Evolutionary conservation across 2,329 filamentous ascomycete genomes (phyloP).

Genomic region (Cercospora canescens): DNA sequence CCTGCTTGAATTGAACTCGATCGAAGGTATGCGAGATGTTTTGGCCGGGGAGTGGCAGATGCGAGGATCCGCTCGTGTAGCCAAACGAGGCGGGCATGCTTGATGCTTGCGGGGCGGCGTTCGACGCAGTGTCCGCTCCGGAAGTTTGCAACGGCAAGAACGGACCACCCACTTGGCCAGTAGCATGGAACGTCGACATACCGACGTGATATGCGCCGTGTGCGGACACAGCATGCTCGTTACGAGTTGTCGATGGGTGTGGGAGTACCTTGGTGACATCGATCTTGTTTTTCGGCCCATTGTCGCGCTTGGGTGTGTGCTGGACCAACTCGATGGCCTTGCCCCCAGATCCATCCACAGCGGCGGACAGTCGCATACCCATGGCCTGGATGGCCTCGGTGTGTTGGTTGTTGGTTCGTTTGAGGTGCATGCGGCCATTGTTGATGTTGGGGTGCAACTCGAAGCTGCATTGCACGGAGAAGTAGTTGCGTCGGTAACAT

Average conservation of each 20-base stretch:
- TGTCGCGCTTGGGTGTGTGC: slow-evolving; percentile 89
- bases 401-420: slow-evolving; percentile 43
- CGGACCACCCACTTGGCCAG: slow-evolving; percentile 38
- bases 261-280: slow-evolving; percentile 71
- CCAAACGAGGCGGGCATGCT: slow-evolving; percentile 23
- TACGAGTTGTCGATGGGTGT: slow-evolving; percentile 54
- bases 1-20: slow-evolving; percentile 91
- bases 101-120: slow-evolving; percentile 10
- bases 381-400: slow-evolving; percentile 67
- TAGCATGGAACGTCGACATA: slow-evolving; percentile 42
- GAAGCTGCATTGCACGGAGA: slow-evolving; percentile 80
- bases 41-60: slow-evolving; percentile 30
- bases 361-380: slow-evolving; percentile 80
- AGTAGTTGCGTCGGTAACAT: slow-evolving; percentile 89
- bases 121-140: slow-evolving; percentile 23
- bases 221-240: slow-evolving; percentile 39
- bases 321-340: slow-evolving; percentile 84
- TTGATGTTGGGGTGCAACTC: slow-evolving; percentile 63
- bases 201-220: slow-evolving; percentile 35
- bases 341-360: slow-evolving; percentile 72
- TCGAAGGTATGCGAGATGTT: slow-evolving; percentile 69
- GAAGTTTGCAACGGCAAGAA: slow-evolving; percentile 44
- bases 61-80: slow-evolving; percentile 21
- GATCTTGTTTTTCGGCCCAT: slow-evolving; percentile 73
- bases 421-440: slow-evolving; percentile 59